phyloP scores from a whole-genome alignment of 257 asterid genomes.

The Capsicum baccatum region DNA sequence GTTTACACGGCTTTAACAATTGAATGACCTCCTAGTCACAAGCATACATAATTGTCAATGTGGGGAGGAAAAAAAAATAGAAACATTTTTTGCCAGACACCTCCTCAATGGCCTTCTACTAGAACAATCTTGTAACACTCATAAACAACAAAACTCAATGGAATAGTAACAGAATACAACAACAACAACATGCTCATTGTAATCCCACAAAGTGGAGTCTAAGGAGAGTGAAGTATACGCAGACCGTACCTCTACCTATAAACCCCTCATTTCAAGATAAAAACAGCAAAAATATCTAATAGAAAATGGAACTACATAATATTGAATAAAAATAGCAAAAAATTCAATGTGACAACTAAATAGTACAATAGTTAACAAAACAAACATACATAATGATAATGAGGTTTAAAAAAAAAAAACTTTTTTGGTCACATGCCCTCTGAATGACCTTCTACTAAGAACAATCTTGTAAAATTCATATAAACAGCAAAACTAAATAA shows the following conservation, averaged over 20 bases:
- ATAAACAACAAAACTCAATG: not conserved
- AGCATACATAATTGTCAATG: not conserved
- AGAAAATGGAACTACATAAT: no score
- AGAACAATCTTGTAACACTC: not conserved
- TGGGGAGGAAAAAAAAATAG: not conserved
- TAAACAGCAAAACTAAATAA: not conserved
- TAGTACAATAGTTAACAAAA: not conserved
- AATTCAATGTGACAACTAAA: not conserved
- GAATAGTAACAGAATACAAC: not conserved
- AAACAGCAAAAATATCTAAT: no score
- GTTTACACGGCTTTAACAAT: no score
- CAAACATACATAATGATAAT: not conserved
- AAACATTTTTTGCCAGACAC: no score
- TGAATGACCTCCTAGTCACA: no score
- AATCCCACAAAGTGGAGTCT: no score
- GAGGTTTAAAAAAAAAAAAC: not conserved
- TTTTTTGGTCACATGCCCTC: not conserved
- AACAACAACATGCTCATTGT: no score
- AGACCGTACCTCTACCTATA: no score
- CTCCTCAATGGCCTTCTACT: not conserved
- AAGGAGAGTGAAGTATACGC: no score
- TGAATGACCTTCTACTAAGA: not conserved
- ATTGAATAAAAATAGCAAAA: no score
- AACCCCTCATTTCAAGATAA: no score
- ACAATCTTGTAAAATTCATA: not conserved